These are phyloP conservation scores for Komagataella kurtzmanii DNA, from an alignment of 805 yeast species.

Conservation along the genomic window DNA sequence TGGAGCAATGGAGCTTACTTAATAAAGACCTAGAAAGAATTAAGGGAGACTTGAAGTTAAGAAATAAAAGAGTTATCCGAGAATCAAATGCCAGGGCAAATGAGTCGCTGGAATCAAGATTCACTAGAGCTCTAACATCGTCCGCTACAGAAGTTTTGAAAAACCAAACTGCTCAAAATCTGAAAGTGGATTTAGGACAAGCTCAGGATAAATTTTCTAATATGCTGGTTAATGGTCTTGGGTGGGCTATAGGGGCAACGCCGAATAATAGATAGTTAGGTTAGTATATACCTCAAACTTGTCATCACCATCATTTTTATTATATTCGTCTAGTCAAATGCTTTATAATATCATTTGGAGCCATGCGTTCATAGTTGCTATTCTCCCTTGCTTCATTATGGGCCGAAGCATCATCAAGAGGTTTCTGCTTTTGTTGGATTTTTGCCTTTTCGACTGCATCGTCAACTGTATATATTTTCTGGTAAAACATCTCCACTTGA, in stretches of 20 bases:
- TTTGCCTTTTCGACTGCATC: slow-evolving; percentile 14
- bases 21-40: slow-evolving; percentile 24
- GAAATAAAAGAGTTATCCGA: not conserved
- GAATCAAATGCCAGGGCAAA: not conserved
- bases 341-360: not conserved
- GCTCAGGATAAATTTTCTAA: slow-evolving; percentile 18
- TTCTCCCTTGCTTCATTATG: not conserved
- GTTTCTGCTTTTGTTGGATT: slow-evolving; percentile 5
- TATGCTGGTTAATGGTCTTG: slow-evolving; percentile 31
- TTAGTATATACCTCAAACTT: not conserved
- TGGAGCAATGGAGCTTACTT: slow-evolving; percentile 50
- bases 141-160: slow-evolving; percentile 9
- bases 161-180: slow-evolving; percentile 13
- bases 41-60: slow-evolving; percentile 13
- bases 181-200: not conserved
- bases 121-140: slow-evolving; percentile 10
- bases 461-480: slow-evolving; percentile 24
- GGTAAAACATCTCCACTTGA: slow-evolving; percentile 60
- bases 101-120: slow-evolving; percentile 7
- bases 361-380: not conserved
- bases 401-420: not conserved
- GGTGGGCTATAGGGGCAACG: slow-evolving; percentile 38
- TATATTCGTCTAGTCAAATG: not conserved
- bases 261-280: not conserved
- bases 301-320: not conserved